Evolutionary conservation across 2,329 filamentous ascomycete species (phyloP), one percentile per base, ranked within the genome.

Genomic region (Paecilomyces fulvus): DNA sequence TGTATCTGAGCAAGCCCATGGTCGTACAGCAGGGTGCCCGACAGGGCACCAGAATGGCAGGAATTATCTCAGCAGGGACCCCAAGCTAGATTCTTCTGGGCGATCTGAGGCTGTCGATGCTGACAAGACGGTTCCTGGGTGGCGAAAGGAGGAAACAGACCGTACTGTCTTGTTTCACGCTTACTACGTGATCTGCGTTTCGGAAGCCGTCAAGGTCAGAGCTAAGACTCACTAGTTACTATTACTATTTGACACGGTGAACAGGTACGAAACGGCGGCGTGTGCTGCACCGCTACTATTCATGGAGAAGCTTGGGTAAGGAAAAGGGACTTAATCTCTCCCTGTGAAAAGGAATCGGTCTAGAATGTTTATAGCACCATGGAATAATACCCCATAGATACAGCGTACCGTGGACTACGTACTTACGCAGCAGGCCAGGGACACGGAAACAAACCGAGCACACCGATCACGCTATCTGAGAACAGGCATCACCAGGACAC

Each of bases 131-230:
- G 25, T 49, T 49, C 21, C 48, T 49, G 21, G 48, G 48, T 49
- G 48, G 48, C 48, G 21, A 28, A 20, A 23, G 14, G 9, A 20
- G 48, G 12, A 49, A 23, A 21, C 46, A 49, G 46, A 49, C 46
- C 23, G 23, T 49, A 49, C 21, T 28, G 10, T 20, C 25, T 20
- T 49, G 48, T 49, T 49, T 49, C 48, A 49, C 48, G 48, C 48
- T 49, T 49, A 49, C 48, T 49, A n/a, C 20, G 14, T 49, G 48
- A 49, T 49, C 48, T 49, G 48, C 48, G 48, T 49, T 49, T 49
- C 48, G 37, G 37, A 43, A 43, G 37, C 37, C 14, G n/a, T 43
- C 37, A 17, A 43, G n/a, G 37, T 6, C 37, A 17, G 14, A n/a
- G 14, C 14, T 43, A 43, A 37, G 33, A 37, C n/a, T 17, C 37